These are phyloP conservation scores for Moringa oleifera DNA, from an alignment of 345 rosid genomes.

Conservation along the genomic window DNA sequence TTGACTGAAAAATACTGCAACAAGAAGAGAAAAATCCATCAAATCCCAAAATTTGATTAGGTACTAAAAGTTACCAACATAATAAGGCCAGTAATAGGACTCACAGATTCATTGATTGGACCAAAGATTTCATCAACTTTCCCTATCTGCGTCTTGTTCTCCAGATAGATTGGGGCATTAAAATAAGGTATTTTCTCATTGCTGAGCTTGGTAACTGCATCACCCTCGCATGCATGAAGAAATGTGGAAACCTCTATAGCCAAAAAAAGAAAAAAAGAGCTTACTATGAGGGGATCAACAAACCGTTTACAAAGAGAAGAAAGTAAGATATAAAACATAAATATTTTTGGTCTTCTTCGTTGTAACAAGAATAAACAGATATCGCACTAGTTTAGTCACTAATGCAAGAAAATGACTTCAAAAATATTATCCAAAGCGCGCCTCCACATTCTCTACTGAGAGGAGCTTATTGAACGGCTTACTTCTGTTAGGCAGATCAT, in stretches of 20 bases:
- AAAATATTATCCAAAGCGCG: too few species aligned
- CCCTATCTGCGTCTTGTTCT: slow-evolving; percentile 90
- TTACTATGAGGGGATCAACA: not conserved
- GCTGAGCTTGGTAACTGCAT: slow-evolving; percentile 82
- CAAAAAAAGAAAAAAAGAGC: not conserved
- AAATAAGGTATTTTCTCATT: slow-evolving; percentile 80
- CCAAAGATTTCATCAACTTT: slow-evolving; percentile 97
- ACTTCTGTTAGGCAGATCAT: too few species aligned
- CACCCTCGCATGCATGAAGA: slow-evolving; percentile 93
- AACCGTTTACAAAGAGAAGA: too few species aligned
- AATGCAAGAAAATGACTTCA: too few species aligned
- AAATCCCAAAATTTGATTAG: not conserved
- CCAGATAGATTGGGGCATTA: slow-evolving; percentile 77
- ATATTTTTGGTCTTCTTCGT: too few species aligned
- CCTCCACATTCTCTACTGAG: too few species aligned
- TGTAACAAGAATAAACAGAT: too few species aligned
- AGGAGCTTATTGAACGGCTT: too few species aligned
- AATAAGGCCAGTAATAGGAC: slow-evolving; percentile 8
- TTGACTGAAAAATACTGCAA: slow-evolving; percentile 72
- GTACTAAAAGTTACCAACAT: not conserved
- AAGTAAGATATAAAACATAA: too few species aligned
- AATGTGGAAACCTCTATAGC: slow-evolving; percentile 68
- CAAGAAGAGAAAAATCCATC: not conserved
- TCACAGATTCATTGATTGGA: slow-evolving; percentile 90
- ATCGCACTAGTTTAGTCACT: too few species aligned